These are phyloP conservation scores for Anthostomella pinea DNA, from an alignment of 2,329 filamentous ascomycete genomes.

Conservation along the genomic window DNA sequence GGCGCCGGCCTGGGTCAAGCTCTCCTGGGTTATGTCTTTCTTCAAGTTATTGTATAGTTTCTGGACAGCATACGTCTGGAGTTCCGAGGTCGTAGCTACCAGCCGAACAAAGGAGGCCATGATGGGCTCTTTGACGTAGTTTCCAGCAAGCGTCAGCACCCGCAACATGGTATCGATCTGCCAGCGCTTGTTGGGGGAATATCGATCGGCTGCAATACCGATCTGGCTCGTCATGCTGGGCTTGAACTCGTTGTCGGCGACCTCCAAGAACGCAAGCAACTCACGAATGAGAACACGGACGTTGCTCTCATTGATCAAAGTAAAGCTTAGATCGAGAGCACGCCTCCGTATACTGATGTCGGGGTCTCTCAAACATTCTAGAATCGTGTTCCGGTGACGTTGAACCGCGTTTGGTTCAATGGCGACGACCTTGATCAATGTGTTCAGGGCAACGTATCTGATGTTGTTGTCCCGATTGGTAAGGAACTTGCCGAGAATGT, in stretches of 20 bases:
- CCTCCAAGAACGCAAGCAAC: conserved; percentile 89
- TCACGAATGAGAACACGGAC: conserved; percentile 92
- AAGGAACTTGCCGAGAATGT: conserved; percentile 96
- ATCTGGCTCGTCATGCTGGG: conserved; percentile 98
- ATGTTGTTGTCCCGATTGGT: conserved; percentile 99
- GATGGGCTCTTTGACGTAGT: conserved; percentile 97
- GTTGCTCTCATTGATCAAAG: conserved; percentile 94
- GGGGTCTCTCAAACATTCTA: conserved; percentile 92
- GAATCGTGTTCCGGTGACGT: conserved; percentile 92
- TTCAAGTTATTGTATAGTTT: conserved; percentile 89
- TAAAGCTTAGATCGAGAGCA: conserved; percentile 97
- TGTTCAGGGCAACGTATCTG: conserved; percentile 95
- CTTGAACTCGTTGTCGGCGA: conserved; percentile 98
- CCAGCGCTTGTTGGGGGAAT: conserved; percentile 96
- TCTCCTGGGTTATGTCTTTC: conserved; percentile 97
- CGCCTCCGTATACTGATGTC: conserved; percentile 96
- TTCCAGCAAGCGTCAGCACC: conserved; percentile 88
- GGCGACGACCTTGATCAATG: conserved; percentile 94
- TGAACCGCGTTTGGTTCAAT: conserved; percentile 98
- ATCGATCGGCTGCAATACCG: conserved; percentile 92
- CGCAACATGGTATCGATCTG: conserved; percentile 97
- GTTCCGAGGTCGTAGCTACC: conserved; percentile 88
- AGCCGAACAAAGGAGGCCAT: conserved; percentile 94
- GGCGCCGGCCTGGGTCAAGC: conserved; percentile 84
- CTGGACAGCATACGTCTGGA: conserved; percentile 95